Evolutionary conservation across 495 filamentous ascomycete genomes (phyloP).

Genomic region (Hypoxylon trugodes): DNA sequence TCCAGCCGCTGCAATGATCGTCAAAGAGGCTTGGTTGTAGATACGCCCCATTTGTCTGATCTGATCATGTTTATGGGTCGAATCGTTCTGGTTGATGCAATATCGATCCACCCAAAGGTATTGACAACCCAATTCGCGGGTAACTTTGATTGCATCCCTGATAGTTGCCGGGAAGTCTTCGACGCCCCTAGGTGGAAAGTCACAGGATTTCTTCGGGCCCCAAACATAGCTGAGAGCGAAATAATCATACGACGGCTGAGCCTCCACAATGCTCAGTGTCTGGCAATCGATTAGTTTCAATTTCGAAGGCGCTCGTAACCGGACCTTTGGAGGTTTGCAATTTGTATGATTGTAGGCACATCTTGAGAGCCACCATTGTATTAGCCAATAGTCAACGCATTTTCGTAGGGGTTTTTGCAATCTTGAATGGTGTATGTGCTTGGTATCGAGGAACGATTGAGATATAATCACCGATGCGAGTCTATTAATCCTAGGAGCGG

Average conservation of each 20-base stretch:
- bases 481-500: background rate
- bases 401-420: background rate
- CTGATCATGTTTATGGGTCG: background rate
- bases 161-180: slow-evolving; percentile 14
- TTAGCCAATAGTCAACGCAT: background rate
- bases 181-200: background rate
- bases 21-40: background rate
- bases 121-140: slow-evolving; percentile 22
- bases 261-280: background rate
- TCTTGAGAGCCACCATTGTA: background rate
- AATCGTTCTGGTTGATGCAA: slow-evolving; percentile 38
- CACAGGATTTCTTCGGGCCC: background rate
- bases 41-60: background rate
- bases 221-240: background rate
- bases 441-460: background rate
- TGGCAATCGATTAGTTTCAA: background rate
- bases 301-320: background rate
- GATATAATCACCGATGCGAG: background rate
- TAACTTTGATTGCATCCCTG: slow-evolving; percentile 37
- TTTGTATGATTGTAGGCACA: background rate
- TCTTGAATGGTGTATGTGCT: background rate
- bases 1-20: background rate
- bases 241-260: background rate
- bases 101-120: slow-evolving; percentile 46
- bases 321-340: background rate